Base-by-base conservation (phyloP, 768 basidiomycete species). In the Boletus sp. region DNA sequence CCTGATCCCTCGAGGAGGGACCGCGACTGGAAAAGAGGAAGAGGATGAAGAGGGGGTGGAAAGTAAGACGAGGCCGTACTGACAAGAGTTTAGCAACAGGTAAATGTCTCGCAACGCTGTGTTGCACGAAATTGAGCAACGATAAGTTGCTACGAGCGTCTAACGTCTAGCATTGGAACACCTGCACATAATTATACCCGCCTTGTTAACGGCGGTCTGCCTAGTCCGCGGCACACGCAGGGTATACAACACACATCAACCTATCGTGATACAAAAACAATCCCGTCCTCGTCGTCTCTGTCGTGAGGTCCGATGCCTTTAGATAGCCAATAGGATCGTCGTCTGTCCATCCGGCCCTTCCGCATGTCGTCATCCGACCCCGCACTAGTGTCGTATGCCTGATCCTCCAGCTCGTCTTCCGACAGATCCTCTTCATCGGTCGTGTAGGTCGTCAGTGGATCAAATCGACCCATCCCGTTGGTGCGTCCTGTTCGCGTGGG, bases 311-410 rank as follows among this genome's bases (percentile, higher is more conserved):
- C 74, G 61, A 68, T 66, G 7, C 72, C 77, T 54, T 85, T 87
- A 21, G 82, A 79, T 41, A 84, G 59, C 85, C 84, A 84, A 64
- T 79, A 85, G 5, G 75, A 77, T 52, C 83, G 75, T 32, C 73
- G 77, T 55, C 44, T 47, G 4, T 4, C 7, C 15, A 34, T 44
- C 29, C 39, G 55, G 41, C 14, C 8, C 48, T 17, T 62, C 58
- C 32, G 50, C 33, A 13, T 54, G 35, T 65, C 66, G 50, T 65
- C 67, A 41, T 70, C 72, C 45, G 58, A 61, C 50, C 60, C 56
- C 54, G 27, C 60, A n/a, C n/a, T n/a, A 39, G 21, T 59, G 27
- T 60, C 53, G 47, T 67, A 54, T 11, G 62, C 64, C 47, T 63
- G 58, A 57, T 70, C 63, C 53, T 72, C 72, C 29, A 58, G 50